phyloP scores from a whole-genome alignment of 1,284 basidiomycete species.

The Hemileia vastatrix region DNA sequence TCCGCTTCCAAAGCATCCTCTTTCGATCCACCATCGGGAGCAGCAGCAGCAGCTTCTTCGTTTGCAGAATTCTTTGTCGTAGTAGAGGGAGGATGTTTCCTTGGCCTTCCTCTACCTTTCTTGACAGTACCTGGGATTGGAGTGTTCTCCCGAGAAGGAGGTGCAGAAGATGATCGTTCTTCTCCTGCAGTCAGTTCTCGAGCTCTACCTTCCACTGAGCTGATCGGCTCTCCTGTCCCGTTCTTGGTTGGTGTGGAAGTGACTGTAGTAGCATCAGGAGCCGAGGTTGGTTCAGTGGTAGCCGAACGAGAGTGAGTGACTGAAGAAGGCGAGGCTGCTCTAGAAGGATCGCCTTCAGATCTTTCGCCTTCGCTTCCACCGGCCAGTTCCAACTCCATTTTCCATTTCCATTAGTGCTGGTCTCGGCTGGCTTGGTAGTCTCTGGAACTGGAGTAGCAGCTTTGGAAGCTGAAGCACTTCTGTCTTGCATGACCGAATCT shows the following conservation, averaged over 20 bases:
- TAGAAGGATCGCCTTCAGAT: background rate
- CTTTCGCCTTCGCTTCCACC: background rate
- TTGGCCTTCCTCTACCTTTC: background rate
- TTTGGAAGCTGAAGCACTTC: conserved; percentile 2
- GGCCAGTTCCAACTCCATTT: background rate
- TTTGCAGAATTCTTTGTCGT: background rate
- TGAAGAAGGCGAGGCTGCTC: background rate
- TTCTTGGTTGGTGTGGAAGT: background rate
- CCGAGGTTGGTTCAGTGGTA: background rate
- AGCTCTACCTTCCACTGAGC: too few species aligned
- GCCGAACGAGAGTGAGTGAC: too few species aligned
- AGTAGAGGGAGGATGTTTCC: background rate
- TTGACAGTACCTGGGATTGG: background rate
- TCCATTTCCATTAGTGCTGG: background rate
- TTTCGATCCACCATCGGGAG: background rate
- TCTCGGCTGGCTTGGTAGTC: background rate
- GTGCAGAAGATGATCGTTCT: background rate
- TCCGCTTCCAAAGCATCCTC: background rate
- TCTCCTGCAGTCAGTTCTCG: too few species aligned
- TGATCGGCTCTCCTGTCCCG: background rate
- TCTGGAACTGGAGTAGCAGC: too few species aligned
- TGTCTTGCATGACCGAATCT: conserved; percentile 7
- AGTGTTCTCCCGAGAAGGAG: background rate
- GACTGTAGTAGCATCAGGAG: background rate
- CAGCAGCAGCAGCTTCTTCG: background rate